These are phyloP conservation scores for Pseudogymnoascus sp. DNA, from an alignment of 2,329 filamentous ascomycete species.

Conservation along the genomic window DNA sequence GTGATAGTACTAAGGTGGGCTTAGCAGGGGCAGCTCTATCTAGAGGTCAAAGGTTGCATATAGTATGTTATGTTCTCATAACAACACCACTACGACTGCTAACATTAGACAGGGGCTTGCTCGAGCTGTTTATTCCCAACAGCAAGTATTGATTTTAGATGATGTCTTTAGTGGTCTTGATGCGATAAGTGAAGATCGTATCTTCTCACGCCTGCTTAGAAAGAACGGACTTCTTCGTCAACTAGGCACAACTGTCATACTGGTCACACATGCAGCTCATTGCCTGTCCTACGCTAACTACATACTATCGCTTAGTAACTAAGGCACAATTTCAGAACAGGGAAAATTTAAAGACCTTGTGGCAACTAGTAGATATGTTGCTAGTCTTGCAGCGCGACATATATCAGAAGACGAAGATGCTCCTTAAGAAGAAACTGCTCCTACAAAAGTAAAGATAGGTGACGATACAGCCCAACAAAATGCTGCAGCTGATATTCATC, in stretches of 20 bases:
- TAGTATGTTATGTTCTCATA: slow-evolving; percentile 24
- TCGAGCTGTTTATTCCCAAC: slow-evolving; percentile 19
- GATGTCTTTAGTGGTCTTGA: slow-evolving; percentile 23
- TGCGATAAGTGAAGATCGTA: slow-evolving; percentile 14
- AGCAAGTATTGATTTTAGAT: slow-evolving; percentile 20
- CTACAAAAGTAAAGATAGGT: slow-evolving; percentile 6
- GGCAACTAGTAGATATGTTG: slow-evolving; percentile 16
- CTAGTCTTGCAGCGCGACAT: slow-evolving; percentile 15
- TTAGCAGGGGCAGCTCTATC: slow-evolving; percentile 34
- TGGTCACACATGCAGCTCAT: slow-evolving; percentile 27
- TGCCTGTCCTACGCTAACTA: slow-evolving; percentile 33
- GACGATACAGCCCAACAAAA: slow-evolving; percentile 14
- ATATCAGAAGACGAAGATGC: slow-evolving; percentile 10
- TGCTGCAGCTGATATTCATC: slow-evolving; percentile 15
- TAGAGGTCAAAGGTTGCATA: slow-evolving; percentile 36
- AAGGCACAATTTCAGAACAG: slow-evolving; percentile 20
- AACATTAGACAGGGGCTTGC: slow-evolving; percentile 24
- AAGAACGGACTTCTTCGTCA: slow-evolving; percentile 13
- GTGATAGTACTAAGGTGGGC: slow-evolving; percentile 32
- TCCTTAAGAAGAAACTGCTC: background rate
- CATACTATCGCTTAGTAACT: slow-evolving; percentile 31
- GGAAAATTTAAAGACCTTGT: slow-evolving; percentile 17
- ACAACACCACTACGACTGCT: slow-evolving; percentile 2
- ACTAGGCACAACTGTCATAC: slow-evolving; percentile 29
- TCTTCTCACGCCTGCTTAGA: slow-evolving; percentile 18